These are phyloP conservation scores for Letharia lupina DNA, from an alignment of 495 filamentous ascomycete species.

Conservation along the genomic window DNA sequence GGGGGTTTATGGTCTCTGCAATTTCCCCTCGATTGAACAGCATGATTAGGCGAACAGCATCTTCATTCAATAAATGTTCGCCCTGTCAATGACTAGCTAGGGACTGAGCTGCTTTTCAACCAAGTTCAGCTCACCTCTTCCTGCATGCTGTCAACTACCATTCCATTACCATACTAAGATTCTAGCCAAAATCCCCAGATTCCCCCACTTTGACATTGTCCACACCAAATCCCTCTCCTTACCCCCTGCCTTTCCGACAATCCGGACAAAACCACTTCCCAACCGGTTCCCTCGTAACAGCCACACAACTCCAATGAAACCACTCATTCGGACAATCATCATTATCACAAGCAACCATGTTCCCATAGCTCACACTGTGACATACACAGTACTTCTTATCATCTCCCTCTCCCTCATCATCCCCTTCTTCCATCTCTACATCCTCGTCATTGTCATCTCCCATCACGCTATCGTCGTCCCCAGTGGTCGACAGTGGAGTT, in stretches of 20 bases:
- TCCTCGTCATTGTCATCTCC: constrained; percentile 38
- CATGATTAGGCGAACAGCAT: constrained; percentile 3
- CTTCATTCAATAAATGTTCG: neutral
- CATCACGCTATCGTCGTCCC: constrained; percentile 33
- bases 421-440: constrained; percentile 56
- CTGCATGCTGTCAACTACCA: neutral
- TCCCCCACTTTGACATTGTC: neutral
- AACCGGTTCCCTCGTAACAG: constrained; percentile 76
- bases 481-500: constrained; percentile 17
- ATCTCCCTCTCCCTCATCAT: constrained; percentile 76
- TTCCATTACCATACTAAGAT: neutral
- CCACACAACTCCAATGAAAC: constrained; percentile 98
- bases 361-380: constrained; percentile 84
- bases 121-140: neutral
- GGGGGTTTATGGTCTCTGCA: neutral
- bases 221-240: neutral
- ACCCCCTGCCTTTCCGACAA: constrained; percentile 47
- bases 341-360: constrained; percentile 99
- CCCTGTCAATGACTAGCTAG: neutral
- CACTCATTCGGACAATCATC: constrained; percentile 86
- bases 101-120: neutral
- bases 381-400: constrained; percentile 92
- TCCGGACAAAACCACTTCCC: constrained; percentile 90
- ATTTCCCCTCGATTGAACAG: neutral
- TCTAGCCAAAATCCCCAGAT: neutral